phyloP scores from a whole-genome alignment of 306 rosid genomes.

The Astragalus glycyphyllos region DNA sequence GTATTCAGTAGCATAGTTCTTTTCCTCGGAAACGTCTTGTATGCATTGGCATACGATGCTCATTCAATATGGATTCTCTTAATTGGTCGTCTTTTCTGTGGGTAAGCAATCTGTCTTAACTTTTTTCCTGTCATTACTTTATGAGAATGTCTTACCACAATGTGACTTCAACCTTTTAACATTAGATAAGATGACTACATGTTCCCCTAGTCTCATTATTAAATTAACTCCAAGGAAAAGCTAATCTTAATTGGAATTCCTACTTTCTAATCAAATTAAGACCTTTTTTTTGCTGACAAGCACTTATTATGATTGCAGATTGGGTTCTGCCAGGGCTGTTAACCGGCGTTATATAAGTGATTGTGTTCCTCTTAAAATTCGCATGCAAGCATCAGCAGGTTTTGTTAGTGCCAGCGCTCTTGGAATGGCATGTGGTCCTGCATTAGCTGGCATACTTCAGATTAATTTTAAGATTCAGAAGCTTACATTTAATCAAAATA shows the following conservation, averaged over 20 bases:
- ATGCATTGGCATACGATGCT: conserved; percentile 90
- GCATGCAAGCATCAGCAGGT: conserved; percentile 99
- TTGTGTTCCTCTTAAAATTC: conserved; percentile 83
- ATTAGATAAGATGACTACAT: conserved; percentile 9
- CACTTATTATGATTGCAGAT: conserved; percentile 55
- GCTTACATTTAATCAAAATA: conserved; percentile 80
- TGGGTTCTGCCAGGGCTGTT: conserved; percentile 99
- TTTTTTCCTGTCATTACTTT: conserved; percentile 37
- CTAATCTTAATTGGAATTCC: conserved; percentile 6
- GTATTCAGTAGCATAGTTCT: conserved; percentile 91
- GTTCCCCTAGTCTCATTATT: neutral
- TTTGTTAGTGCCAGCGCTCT: conserved; percentile 99
- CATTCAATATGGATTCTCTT: conserved; percentile 88
- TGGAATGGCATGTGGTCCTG: conserved; percentile 99
- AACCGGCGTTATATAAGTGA: conserved; percentile 97
- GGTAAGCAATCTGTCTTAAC: conserved; percentile 65
- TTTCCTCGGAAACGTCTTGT: conserved; percentile 74
- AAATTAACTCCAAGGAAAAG: conserved; percentile 21
- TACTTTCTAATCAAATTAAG: conserved; percentile 20
- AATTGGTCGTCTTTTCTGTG: conserved; percentile 93
- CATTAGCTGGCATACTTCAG: conserved; percentile 92
- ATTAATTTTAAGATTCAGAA: conserved; percentile 75
- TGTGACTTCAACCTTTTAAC: conserved; percentile 18
- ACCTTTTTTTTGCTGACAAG: conserved; percentile 32
- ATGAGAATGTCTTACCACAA: conserved; percentile 21